Evolutionary conservation across 2,329 filamentous ascomycete species (phyloP).

Genomic region (Claviceps monticola): DNA sequence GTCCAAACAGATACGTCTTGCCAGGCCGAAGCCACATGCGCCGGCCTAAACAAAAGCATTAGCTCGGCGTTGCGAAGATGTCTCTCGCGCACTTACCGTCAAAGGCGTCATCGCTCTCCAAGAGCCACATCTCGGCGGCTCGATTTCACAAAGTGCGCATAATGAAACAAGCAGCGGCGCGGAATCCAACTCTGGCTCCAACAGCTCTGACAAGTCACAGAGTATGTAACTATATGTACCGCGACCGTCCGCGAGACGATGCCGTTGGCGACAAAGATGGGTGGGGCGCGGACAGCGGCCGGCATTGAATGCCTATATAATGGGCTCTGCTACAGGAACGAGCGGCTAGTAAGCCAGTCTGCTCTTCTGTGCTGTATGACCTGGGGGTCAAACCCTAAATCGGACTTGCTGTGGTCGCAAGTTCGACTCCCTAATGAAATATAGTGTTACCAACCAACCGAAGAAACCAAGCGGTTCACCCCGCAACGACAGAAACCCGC

Average conservation of each 20-base stretch:
- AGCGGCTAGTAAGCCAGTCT: too few relatives aligned
- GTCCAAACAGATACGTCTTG: conserved; percentile 72
- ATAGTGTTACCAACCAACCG: too few relatives aligned
- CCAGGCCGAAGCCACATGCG: conserved; percentile 77
- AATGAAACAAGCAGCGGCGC: neutral
- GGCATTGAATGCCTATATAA: conserved; percentile 13
- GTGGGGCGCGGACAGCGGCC: conserved; percentile 7
- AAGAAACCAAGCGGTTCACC: too few relatives aligned
- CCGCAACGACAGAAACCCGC: too few relatives aligned
- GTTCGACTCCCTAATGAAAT: too few relatives aligned
- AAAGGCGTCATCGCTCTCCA: conserved; percentile 45
- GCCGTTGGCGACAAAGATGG: neutral
- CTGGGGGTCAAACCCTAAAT: too few relatives aligned
- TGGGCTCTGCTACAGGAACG: fast-evolving
- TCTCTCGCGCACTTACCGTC: conserved; percentile 19
- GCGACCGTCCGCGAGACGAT: neutral
- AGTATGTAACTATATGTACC: too few relatives aligned
- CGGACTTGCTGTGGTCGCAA: too few relatives aligned
- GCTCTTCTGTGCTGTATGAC: too few relatives aligned
- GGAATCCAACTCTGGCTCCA: neutral
- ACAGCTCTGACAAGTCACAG: neutral
- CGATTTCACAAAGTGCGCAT: neutral
- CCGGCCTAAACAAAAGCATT: conserved; percentile 16
- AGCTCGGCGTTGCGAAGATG: neutral
- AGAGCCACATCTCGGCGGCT: conserved; percentile 43